A percentile compares a stretch with the other conserved stretches of the same genome.
Conservation (phyloP, 257 asterid species). For the Plantago elongata region DNA sequence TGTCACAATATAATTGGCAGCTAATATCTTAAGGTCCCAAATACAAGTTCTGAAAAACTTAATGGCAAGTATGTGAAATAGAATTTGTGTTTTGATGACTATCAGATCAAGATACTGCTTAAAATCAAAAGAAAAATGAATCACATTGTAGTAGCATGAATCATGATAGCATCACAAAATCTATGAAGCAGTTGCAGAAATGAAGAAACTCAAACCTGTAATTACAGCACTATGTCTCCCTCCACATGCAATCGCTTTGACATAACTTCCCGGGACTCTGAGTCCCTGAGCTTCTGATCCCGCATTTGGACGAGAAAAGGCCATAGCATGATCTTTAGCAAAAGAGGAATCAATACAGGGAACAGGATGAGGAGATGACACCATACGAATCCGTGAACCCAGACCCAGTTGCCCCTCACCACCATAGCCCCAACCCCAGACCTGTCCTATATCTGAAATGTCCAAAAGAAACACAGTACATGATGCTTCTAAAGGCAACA, state of each 20-base stretch:
- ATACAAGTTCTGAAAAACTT: slow-evolving; percentile 6
- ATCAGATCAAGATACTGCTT: neutral
- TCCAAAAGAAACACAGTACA: slow-evolving; percentile 20
- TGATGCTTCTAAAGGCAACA: no score
- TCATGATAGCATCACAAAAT: neutral
- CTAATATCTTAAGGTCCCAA: slow-evolving; percentile 1
- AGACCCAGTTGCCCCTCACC: slow-evolving; percentile 98
- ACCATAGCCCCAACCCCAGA: slow-evolving; percentile 99
- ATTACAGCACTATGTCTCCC: slow-evolving; percentile 94
- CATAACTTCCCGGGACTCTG: slow-evolving; percentile 72
- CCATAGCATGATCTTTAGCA: slow-evolving; percentile 46
- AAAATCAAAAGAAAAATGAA: neutral
- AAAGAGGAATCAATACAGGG: slow-evolving; percentile 71
- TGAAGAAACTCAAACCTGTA: slow-evolving; percentile 51
- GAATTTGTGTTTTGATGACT: neutral
- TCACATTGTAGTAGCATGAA: neutral
- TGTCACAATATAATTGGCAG: slow-evolving; percentile 29
- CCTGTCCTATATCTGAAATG: slow-evolving; percentile 88
- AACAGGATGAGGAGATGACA: slow-evolving; percentile 92
- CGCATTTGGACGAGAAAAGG: slow-evolving; percentile 53
- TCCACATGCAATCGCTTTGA: slow-evolving; percentile 94
- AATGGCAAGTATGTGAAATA: neutral
- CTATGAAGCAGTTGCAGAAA: neutral
- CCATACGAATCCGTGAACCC: slow-evolving; percentile 92
- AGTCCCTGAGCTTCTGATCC: slow-evolving; percentile 53